These are phyloP conservation scores for Pleurotus platypus DNA, from an alignment of 768 basidiomycete genomes.

Conservation along the genomic window DNA sequence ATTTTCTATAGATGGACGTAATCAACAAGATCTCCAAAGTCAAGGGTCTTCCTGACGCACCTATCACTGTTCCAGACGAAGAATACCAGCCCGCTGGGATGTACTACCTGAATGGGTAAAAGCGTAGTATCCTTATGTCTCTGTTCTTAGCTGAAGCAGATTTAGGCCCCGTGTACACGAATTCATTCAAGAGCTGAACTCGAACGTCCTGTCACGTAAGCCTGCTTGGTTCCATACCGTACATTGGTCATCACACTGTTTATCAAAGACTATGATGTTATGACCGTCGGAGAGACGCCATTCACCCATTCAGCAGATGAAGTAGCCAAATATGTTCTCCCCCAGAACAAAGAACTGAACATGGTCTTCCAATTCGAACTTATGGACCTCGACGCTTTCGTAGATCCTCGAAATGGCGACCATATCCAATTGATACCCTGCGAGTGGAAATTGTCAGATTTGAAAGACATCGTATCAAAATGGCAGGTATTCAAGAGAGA, in stretches of 20 bases:
- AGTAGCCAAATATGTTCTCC: conserved; percentile 54
- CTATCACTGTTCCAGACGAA: conserved; percentile 45
- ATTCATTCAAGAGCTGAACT: conserved; percentile 64
- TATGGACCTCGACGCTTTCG: conserved; percentile 53
- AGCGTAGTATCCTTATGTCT: conserved; percentile 3
- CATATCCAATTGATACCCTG: conserved; percentile 36
- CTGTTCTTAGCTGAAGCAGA: background rate
- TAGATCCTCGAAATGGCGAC: conserved; percentile 18
- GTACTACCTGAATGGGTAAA: conserved; percentile 60
- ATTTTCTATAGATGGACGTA: conserved; percentile 57
- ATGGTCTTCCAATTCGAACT: conserved; percentile 67
- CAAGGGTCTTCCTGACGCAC: conserved; percentile 63
- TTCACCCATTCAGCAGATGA: conserved; percentile 49
- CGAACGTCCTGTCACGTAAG: conserved; percentile 53
- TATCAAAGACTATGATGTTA: conserved; percentile 46
- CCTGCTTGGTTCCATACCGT: conserved; percentile 8
- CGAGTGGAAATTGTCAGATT: conserved; percentile 48
- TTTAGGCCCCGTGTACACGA: conserved; percentile 62
- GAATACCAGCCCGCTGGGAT: conserved; percentile 51
- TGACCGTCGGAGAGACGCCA: conserved; percentile 65
- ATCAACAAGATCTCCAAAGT: conserved; percentile 69
- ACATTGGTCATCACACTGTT: background rate
- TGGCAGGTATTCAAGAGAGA: conserved; percentile 61
- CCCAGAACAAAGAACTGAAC: conserved; percentile 56
- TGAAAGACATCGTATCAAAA: conserved; percentile 41